Percentiles rank a stretch among this genome's conserved stretches.
Evolutionary conservation across 768 basidiomycete species (phyloP).

Genomic region (Suillus hirtellus): DNA sequence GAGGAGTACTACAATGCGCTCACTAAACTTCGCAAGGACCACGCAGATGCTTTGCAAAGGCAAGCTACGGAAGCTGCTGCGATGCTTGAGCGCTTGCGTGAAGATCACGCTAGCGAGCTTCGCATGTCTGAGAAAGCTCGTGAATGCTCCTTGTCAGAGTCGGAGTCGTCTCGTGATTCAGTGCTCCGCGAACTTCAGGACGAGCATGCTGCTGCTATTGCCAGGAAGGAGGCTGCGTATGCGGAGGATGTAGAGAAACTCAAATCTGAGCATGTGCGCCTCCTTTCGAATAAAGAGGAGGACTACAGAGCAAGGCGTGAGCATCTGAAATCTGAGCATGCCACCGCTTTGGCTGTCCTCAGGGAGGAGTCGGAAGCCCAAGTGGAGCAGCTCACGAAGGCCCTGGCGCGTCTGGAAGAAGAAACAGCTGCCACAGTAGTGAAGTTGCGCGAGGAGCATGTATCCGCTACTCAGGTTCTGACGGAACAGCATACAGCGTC

Average conservation of each 20-base stretch:
- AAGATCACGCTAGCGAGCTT: conserved; percentile 75
- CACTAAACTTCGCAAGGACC: conserved; percentile 73
- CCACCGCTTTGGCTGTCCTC: conserved; percentile 30
- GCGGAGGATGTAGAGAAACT: conserved; percentile 64
- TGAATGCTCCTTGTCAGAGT: conserved; percentile 73
- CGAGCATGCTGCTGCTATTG: conserved; percentile 66
- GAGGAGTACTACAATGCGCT: conserved; percentile 83
- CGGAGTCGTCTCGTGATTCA: conserved; percentile 62
- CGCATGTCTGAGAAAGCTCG: conserved; percentile 74
- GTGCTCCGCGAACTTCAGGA: conserved; percentile 69
- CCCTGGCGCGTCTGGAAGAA: conserved; percentile 49
- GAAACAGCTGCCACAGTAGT: conserved; percentile 39
- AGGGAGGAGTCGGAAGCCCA: conserved; percentile 42
- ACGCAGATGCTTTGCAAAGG: conserved; percentile 62
- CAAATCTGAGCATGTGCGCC: conserved; percentile 60
- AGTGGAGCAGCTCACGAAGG: conserved; percentile 63
- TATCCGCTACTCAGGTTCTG: conserved; percentile 45
- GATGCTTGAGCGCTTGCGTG: conserved; percentile 66
- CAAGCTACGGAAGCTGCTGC: conserved; percentile 61
- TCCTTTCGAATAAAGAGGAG: conserved; percentile 55
- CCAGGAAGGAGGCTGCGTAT: conserved; percentile 65
- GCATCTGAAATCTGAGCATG: conserved; percentile 37
- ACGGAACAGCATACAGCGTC: conserved; percentile 57
- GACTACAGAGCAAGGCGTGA: conserved; percentile 48
- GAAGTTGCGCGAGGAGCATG: conserved; percentile 47